Evolutionary conservation across 2,329 filamentous ascomycete genomes (phyloP).

Genomic region (Aureobasidium uvarum): DNA sequence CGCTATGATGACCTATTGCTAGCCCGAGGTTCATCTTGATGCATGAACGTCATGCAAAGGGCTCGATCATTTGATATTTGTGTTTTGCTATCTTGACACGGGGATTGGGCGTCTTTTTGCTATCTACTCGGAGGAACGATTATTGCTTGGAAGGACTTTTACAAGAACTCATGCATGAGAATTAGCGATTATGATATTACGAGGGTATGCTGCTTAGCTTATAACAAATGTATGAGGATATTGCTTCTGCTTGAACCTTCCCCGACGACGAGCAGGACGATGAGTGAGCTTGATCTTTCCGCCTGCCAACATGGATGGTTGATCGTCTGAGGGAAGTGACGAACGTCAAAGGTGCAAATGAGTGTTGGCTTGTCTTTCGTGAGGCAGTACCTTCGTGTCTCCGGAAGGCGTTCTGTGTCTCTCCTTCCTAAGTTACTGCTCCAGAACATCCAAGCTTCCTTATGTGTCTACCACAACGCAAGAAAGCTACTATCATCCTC

Average conservation of each 20-base stretch:
- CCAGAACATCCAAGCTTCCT: too few species aligned
- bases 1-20: not conserved
- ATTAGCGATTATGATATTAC: constrained; percentile 1
- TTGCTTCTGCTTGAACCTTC: not conserved
- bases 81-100: not conserved
- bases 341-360: not conserved
- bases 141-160: not conserved
- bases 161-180: not conserved
- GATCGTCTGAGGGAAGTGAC: not conserved
- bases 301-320: not conserved
- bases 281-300: not conserved
- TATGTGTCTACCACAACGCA: not conserved
- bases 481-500: not conserved
- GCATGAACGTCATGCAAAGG: not conserved
- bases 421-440: not conserved
- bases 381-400: not conserved
- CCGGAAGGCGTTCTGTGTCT: not conserved
- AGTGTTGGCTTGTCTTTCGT: not conserved
- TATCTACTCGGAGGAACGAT: not conserved
- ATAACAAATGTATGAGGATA: not conserved
- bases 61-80: not conserved
- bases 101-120: not conserved
- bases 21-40: not conserved
- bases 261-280: not conserved
- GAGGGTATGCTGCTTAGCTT: not conserved